These are phyloP conservation scores for Ophiostoma populinum DNA, from an alignment of 2,329 filamentous ascomycete species.

Conservation along the genomic window DNA sequence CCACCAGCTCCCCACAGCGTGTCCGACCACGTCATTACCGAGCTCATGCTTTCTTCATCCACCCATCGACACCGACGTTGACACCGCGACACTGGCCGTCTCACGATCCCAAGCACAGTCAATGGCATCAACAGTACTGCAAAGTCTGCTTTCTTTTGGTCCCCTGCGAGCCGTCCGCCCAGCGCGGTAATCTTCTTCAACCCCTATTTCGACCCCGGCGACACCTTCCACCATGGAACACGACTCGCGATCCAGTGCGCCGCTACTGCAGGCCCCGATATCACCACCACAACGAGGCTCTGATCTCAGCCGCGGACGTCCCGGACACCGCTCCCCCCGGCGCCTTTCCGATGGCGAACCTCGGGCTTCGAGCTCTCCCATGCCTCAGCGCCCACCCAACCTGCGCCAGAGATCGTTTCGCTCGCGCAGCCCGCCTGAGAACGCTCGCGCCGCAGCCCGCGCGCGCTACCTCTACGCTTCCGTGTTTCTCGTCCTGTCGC, in stretches of 20 bases:
- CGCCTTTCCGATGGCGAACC: neutral
- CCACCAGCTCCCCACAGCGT: no score
- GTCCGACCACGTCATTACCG: no score
- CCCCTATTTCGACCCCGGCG: neutral
- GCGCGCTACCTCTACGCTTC: conserved; percentile 77
- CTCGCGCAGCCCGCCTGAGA: conserved; percentile 55
- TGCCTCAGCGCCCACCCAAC: neutral
- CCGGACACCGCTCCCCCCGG: neutral
- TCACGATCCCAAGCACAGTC: neutral
- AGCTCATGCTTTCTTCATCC: no score
- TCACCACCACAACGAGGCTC: neutral
- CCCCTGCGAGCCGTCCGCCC: neutral
- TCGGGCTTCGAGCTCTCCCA: neutral
- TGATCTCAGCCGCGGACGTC: neutral
- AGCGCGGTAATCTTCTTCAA: neutral
- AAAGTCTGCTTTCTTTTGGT: neutral
- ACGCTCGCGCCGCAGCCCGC: conserved; percentile 41
- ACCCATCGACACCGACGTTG: neutral
- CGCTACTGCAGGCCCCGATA: neutral
- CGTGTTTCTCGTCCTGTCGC: conserved; percentile 64
- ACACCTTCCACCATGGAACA: neutral
- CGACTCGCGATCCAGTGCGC: neutral
- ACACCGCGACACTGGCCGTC: neutral
- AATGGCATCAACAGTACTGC: neutral
- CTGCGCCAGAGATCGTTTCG: conserved; percentile 52